Evolutionary conservation across 2,329 filamentous ascomycete genomes (phyloP), one percentile per base, ranked within the genome.

Genomic region (Drechslerella stenobrocha): DNA sequence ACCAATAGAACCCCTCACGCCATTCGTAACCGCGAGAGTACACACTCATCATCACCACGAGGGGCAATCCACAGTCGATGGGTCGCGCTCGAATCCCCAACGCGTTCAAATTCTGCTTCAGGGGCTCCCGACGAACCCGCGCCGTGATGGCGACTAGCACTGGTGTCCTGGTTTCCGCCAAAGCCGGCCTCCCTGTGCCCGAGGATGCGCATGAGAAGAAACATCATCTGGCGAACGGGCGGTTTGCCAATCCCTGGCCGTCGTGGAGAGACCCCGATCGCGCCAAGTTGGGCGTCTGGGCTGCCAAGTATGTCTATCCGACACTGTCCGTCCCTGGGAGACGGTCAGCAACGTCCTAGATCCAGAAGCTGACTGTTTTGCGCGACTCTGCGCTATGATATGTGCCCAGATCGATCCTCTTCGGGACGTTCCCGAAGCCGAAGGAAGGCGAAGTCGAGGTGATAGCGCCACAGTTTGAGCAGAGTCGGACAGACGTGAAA

Each of bases 401-500:
- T n/a, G n/a, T n/a, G n/a, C 28, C 28, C 28, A 67, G 63, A 55
- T 48, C 44, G 1, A 59, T 45, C 45, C 46, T 67, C 8, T 15
- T 24, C 6, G 55, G 55, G 7, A 23, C 20, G 15, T 67, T 55
- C 55, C 63, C 63, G 37, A 67, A 60, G 28, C 24, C 47, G 20
- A 56, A 60, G 6, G 28, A 32, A 15, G 51, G 40, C 7, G 50
- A 52, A 22, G 45, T 67, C 13, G 35, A 55, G 20, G 50, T 67
- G 28, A 56, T 67, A 44, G 55, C 53, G 63, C 63, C 63, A 67
- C 48, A 67, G 18, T 67, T 67, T 30, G 55, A 67, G 23, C 34
- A 60, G 30, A 67, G 55, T 56, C 51, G 63, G 47, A 67, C 63
- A 47, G 55, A 52, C 3, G 40, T 67, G 42, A 73, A 76, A 15